phyloP scores from a whole-genome alignment of 1,139 yeast genomes.

The Suhomyces guaymorum region DNA sequence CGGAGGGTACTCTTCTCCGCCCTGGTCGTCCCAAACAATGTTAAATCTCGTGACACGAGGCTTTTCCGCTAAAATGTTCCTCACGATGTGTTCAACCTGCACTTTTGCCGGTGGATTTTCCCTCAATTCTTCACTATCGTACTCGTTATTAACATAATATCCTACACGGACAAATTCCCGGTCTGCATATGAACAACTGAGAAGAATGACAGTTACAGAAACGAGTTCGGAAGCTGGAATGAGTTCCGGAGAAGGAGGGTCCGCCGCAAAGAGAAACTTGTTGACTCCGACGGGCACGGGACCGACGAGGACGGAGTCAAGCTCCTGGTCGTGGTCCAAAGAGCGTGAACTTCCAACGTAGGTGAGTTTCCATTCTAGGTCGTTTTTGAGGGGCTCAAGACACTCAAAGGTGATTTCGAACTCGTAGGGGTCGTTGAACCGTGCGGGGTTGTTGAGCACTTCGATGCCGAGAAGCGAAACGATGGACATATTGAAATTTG shows the following conservation, averaged over 20 bases:
- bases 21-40: slow-evolving; percentile 87
- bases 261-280: slow-evolving; percentile 89
- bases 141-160: slow-evolving; percentile 94
- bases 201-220: slow-evolving; percentile 86
- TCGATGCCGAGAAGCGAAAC: slow-evolving; percentile 90
- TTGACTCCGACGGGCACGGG: slow-evolving; percentile 98
- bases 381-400: slow-evolving; percentile 87
- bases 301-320: slow-evolving; percentile 92
- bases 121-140: slow-evolving; percentile 87
- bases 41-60: slow-evolving; percentile 96
- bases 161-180: slow-evolving; percentile 96
- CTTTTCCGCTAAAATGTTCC: slow-evolving; percentile 94
- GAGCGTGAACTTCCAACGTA: slow-evolving; percentile 95
- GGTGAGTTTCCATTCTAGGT: slow-evolving; percentile 94
- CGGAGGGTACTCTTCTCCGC: slow-evolving; percentile 74
- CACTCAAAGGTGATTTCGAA: slow-evolving; percentile 98
- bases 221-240: slow-evolving; percentile 96
- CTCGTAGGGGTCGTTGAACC: slow-evolving; percentile 89
- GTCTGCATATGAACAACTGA: slow-evolving; percentile 91
- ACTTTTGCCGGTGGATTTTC: slow-evolving; percentile 94
- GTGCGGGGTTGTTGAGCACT: slow-evolving; percentile 93
- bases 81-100: slow-evolving; percentile 89
- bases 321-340: slow-evolving; percentile 92
- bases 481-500: slow-evolving; percentile 65
- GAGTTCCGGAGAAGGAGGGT: slow-evolving; percentile 93